Evolutionary conservation across 495 filamentous ascomycete species (phyloP), one percentile per base, ranked within the genome.

Genomic region (Daldinia loculata): DNA sequence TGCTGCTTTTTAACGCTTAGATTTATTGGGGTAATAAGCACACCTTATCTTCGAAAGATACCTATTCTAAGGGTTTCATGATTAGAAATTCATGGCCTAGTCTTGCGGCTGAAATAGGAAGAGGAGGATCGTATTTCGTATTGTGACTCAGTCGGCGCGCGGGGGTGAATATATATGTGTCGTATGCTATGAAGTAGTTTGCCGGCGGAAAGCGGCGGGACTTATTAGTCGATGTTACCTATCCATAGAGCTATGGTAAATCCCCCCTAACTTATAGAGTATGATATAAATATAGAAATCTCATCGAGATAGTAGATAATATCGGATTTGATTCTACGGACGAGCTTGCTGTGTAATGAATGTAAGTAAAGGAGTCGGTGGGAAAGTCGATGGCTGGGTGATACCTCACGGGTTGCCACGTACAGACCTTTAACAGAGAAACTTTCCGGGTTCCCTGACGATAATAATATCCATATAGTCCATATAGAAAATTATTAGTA

Each of bases 101-200:
- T 56, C 15, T 41, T 39, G 11, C 17, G 19, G 32, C 30, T 39
- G 14, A 36, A 65, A 24, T 32, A 34, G 14, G 48, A 65, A 65
- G 9, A 26, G 60, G 32, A 63, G 53, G 53, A 56, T 56, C 17
- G 17, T 36, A 56, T 34, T 8, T 56, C n/a, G n/a, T 17, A 36
- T 36, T 8, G 30, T 56, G 51, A 56, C 52, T 34, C 52, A 55
- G 15, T 9, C 52, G 29, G 7, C 17, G 29, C 27, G 27, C 17
- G 27, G 52, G 52, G 6, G 52, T 56, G 34, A 55, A 29, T 29
- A 55, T 57, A 32, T 19, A 38, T 22, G 12, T 26, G 3, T 57
- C 55, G 32, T 57, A 36, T 57, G 17, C 29, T 34, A 32, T 32
- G 29, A 56, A 11, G 11, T 14, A 15, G 53, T 26, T 11, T 52